Conservation (phyloP, 2,329 filamentous ascomycete genomes). For the Hypoxylon sp. region DNA sequence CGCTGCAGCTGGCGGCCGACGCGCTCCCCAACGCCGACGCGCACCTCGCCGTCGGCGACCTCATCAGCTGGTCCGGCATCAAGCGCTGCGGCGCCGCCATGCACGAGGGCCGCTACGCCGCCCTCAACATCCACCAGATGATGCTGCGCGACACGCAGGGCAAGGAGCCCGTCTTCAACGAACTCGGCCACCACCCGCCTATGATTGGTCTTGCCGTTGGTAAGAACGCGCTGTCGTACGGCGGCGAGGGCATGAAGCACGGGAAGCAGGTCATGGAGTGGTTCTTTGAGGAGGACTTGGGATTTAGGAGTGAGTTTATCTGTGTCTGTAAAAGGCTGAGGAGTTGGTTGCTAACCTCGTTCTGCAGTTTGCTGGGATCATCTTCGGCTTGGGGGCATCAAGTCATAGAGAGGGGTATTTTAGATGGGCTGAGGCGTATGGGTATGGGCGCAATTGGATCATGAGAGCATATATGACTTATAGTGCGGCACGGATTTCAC, state of each 20-base stretch:
- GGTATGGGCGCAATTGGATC: constrained; percentile 5
- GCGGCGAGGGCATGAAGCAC: constrained; percentile 63
- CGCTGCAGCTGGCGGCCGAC: constrained; percentile 56
- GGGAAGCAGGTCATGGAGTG: constrained; percentile 69
- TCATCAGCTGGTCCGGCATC: constrained; percentile 77
- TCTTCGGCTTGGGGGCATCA: constrained; percentile 42
- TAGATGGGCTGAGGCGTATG: constrained; percentile 10
- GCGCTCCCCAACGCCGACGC: constrained; percentile 58
- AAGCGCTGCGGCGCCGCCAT: constrained; percentile 81
- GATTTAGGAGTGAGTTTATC: constrained; percentile 63
- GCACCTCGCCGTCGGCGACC: constrained; percentile 76
- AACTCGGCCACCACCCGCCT: constrained; percentile 63
- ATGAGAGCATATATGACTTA: constrained; percentile 4
- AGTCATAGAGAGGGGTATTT: constrained; percentile 27
- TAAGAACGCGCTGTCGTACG: constrained; percentile 71
- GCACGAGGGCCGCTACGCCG: constrained; percentile 73
- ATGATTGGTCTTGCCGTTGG: constrained; percentile 78
- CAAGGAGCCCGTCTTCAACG: constrained; percentile 54
- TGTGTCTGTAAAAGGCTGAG: not conserved
- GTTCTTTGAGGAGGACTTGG: constrained; percentile 75
- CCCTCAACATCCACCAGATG: constrained; percentile 71
- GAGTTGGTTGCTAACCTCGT: constrained; percentile 9
- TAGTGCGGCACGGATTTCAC: not conserved
- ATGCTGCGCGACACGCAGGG: constrained; percentile 57
- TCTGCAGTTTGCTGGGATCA: constrained; percentile 45